phyloP scores from a whole-genome alignment of 495 filamentous ascomycete genomes.

The Aspergillus wentii region DNA sequence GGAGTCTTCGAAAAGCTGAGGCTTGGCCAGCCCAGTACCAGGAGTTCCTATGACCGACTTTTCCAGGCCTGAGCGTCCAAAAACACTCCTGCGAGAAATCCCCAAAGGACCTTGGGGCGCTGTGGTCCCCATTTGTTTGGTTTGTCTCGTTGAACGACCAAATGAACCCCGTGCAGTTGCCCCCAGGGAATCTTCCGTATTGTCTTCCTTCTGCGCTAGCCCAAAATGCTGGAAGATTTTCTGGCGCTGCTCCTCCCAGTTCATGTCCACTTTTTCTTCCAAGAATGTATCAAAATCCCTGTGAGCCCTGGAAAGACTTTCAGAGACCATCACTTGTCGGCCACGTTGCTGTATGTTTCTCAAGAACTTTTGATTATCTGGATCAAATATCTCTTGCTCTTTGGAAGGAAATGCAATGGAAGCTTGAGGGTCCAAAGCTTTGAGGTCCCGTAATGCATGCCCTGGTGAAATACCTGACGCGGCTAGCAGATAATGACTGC shows the following conservation, averaged over 20 bases:
- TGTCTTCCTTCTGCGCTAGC: slow-evolving; percentile 60
- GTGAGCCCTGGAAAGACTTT: slow-evolving; percentile 79
- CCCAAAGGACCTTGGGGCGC: slow-evolving; percentile 25
- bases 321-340: slow-evolving; percentile 82
- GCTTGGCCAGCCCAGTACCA: slow-evolving; percentile 48
- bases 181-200: slow-evolving; percentile 34
- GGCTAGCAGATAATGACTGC: slow-evolving; percentile 76
- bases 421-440: slow-evolving; percentile 47
- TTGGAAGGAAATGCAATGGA: slow-evolving; percentile 37
- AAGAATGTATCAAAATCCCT: slow-evolving; percentile 88
- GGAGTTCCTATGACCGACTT: slow-evolving; percentile 82
- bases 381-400: slow-evolving; percentile 50
- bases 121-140: slow-evolving; percentile 24
- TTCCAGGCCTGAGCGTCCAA: slow-evolving; percentile 67
- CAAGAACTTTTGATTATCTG: slow-evolving; percentile 79
- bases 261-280: slow-evolving; percentile 88
- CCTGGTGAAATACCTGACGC: slow-evolving; percentile 83
- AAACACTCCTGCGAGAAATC: slow-evolving; percentile 52
- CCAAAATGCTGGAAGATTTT: slow-evolving; percentile 96
- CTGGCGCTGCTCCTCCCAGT: slow-evolving; percentile 91
- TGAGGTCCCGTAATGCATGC: slow-evolving; percentile 71
- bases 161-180: slow-evolving; percentile 46
- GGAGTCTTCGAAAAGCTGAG: slow-evolving; percentile 62
- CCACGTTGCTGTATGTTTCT: slow-evolving; percentile 82
- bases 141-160: slow-evolving; percentile 50